Percentiles rank a stretch among this genome's conserved stretches.
Conservation (phyloP, 306 rosid species). For the Prunus salicina region DNA sequence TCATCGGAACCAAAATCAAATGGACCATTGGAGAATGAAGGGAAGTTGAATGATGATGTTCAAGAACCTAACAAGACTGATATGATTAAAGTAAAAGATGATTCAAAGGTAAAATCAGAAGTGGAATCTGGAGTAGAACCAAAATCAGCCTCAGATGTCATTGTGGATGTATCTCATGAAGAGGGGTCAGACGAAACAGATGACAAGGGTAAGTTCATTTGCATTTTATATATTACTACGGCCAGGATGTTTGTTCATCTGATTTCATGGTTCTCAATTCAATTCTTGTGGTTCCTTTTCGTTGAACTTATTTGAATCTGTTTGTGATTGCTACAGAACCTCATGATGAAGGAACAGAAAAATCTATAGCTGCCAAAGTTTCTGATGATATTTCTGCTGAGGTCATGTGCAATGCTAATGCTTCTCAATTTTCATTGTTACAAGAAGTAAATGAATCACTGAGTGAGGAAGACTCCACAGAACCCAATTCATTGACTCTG, state of each 20-base stretch:
- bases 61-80: neutral
- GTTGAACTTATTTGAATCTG: neutral
- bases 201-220: constrained; percentile 22
- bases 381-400: constrained; percentile 4
- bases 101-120: constrained; percentile 8
- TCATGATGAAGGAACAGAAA: constrained; percentile 13
- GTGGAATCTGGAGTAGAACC: neutral
- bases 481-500: neutral
- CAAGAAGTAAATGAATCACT: neutral
- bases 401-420: constrained; percentile 11
- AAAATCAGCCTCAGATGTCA: neutral
- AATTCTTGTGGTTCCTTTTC: neutral
- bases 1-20: constrained; percentile 19
- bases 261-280: neutral
- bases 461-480: neutral
- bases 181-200: constrained; percentile 17
- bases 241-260: neutral
- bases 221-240: neutral
- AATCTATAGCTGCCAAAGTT: neutral
- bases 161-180: neutral
- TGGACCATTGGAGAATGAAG: neutral
- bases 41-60: neutral
- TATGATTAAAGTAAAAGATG: constrained; percentile 12
- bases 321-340: constrained; percentile 13
- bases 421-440: neutral